Evolutionary conservation across 2,329 filamentous ascomycete genomes (phyloP), one percentile per base, ranked within the genome.

Genomic region (Xylaria sp.): DNA sequence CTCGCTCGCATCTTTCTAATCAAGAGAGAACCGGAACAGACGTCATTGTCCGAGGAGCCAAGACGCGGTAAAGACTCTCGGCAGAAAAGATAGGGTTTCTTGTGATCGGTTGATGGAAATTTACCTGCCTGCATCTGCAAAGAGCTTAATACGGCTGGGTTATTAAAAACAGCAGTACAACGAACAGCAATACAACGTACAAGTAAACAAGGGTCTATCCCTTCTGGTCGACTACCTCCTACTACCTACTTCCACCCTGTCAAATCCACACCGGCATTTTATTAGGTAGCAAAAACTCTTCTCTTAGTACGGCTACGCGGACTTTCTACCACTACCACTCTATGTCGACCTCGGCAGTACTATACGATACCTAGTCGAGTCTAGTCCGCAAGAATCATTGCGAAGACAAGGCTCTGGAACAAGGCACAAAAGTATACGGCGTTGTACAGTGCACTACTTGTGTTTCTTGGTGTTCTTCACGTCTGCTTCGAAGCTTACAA

Each of bases 211-310:
- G n/a, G 27, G 8, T 19, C 19, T 11, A 47, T 19, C 34, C 7
- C 8, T 36, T 36, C 34, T 36, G 11, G 7, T 36, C 34, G 34
- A 27, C 24, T 27, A 27, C 24, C 27, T 54, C 24, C 27, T 54
- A 51, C 14, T 19, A 50, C 48, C 45, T 2, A 45, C 53, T 24
- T 7, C 32, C n/a, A 59, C 42, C 17, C 27, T 17, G 27, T 45
- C 24, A 42, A 42, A 45, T 32, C 48, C 34, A 61, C 34, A 27
- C 21, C 34, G 24, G 32, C 7, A 21, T 24, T 47, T 12, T 9
- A 42, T 17, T 6, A 55, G 50, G 27, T 21, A 24, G 21, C 51
- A 39, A 55, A 62, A 62, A 55, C 60, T 53, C 34, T 48, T 55
- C 50, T 21, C 19, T 12, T n/a, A 12, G 39, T 24, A 55, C 24